phyloP scores from a whole-genome alignment of 192 early-diverging fungal species.

The Entomortierella lignicola region DNA sequence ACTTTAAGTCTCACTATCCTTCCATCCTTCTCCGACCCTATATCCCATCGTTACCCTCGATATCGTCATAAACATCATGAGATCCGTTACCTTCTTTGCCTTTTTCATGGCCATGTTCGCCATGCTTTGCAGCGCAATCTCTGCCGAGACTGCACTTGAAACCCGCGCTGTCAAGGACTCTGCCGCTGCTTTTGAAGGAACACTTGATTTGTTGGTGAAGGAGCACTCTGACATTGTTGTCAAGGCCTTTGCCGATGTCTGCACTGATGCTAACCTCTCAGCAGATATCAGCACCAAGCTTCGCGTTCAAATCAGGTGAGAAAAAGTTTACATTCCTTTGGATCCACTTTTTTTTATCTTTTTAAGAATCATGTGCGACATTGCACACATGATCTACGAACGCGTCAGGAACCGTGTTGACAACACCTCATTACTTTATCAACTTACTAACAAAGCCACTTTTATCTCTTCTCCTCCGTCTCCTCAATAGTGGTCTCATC shows the following conservation, averaged over 20 bases:
- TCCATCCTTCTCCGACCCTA: too few relatives aligned
- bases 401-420: too few relatives aligned
- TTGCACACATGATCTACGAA: too few relatives aligned
- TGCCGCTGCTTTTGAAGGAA: slow-evolving; percentile 41
- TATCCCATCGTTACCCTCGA: too few relatives aligned
- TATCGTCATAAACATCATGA: neutral
- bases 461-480: neutral
- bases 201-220: slow-evolving; percentile 39
- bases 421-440: too few relatives aligned
- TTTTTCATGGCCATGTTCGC: slow-evolving; percentile 49
- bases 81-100: slow-evolving; percentile 36
- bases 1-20: too few relatives aligned
- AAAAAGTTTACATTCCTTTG: too few relatives aligned
- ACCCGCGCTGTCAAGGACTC: slow-evolving; percentile 11
- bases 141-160: slow-evolving; percentile 13
- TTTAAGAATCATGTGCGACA: too few relatives aligned
- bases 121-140: slow-evolving; percentile 31
- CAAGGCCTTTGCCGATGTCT: slow-evolving; percentile 51
- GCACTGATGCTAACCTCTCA: slow-evolving; percentile 46
- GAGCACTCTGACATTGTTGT: slow-evolving; percentile 31
- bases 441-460: too few relatives aligned
- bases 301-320: slow-evolving; percentile 39
- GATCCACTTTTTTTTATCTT: too few relatives aligned
- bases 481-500: slow-evolving; percentile 27
- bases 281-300: slow-evolving; percentile 27